Base-by-base conservation (phyloP, 441 rosid species). In the Manihot esculenta region DNA sequence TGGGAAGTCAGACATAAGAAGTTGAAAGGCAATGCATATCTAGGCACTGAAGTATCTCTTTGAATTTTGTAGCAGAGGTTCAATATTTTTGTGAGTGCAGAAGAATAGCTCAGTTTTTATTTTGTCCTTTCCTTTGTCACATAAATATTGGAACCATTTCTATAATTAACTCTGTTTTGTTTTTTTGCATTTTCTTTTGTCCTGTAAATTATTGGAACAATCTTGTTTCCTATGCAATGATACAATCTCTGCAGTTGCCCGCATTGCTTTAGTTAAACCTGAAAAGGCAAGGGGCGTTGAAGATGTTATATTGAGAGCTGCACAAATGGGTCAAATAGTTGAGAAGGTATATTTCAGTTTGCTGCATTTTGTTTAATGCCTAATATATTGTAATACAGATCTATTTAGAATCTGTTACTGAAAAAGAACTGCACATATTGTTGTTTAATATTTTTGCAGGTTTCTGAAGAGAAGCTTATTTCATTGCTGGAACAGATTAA, bases 191-290 rank as follows among this genome's bases (percentile, higher is more conserved):
- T 13, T 66, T 13, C 10, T 11, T 24, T 45, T 50, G 15, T 60
- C 67, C 20, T 58, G 12, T 23, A 20, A 57, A 38, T 57, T 68
- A 10, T 53, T 42, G 44, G 30, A 10, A 7, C 35, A 35, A 53
- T 44, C 53, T 4, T 51, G 42, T 35, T 57, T 60, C 18, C n/a
- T 26, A 10, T 38, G 26, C 50, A 58, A n/a, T 58, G 17, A 35
- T 49, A 0, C 20, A 10, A 42, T 48, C 17, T 68, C 14, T 66
- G 38, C 80, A 92, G 99, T 94, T 76, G 92, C 97, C 66, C 87
- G 98, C 76, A 94, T 94, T 78, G 98, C 98, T 20, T 72, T 94
- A 86, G 99, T 94, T 82, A 94, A 94, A 82, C 99, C 99, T 79
- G 98, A 94, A 83, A 94, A 94, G 84, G 97, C 97, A 61, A 90